Evolutionary conservation across 2,329 filamentous ascomycete species (phyloP).

Genomic region (Grosmannia clavigera): DNA sequence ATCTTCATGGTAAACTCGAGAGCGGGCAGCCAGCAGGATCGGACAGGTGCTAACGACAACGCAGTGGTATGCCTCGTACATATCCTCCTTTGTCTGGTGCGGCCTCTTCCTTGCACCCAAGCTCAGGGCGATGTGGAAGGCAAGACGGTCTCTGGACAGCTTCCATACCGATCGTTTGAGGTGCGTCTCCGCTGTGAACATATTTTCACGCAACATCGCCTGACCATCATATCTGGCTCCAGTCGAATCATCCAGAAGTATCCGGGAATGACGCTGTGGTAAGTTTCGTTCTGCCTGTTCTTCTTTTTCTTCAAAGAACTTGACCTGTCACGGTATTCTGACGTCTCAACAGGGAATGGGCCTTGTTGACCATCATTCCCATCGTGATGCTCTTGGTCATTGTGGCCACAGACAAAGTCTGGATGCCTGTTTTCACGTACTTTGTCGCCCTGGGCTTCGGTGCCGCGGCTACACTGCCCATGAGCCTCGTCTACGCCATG

Average conservation of each 20-base stretch:
- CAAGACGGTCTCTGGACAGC: not conserved
- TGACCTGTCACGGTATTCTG: too few species aligned
- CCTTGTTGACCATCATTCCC: constrained; percentile 1
- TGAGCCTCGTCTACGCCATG: constrained; percentile 12
- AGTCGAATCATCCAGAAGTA: constrained; percentile 1
- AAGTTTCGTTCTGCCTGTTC: not conserved
- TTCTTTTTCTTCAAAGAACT: too few species aligned
- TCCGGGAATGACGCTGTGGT: not conserved
- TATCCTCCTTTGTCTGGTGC: constrained; percentile 3
- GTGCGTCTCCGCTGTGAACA: not conserved
- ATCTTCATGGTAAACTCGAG: constrained; percentile 10
- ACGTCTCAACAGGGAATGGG: not conserved
- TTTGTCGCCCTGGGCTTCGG: constrained; percentile 13
- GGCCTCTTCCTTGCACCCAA: constrained; percentile 1
- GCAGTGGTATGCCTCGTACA: constrained; percentile 5
- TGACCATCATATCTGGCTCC: not conserved
- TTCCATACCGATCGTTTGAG: not conserved
- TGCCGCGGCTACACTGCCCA: constrained; percentile 11
- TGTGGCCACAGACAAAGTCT: constrained; percentile 10
- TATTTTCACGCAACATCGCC: not conserved
- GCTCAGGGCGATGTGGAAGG: not conserved
- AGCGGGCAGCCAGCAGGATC: not conserved
- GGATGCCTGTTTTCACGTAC: constrained; percentile 13
- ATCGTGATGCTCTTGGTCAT: constrained; percentile 10
- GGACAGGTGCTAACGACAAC: not conserved